These are phyloP conservation scores for Ampelocalamus luodianensis DNA, from an alignment of 176 grass and related monocot species.

Conservation along the genomic window DNA sequence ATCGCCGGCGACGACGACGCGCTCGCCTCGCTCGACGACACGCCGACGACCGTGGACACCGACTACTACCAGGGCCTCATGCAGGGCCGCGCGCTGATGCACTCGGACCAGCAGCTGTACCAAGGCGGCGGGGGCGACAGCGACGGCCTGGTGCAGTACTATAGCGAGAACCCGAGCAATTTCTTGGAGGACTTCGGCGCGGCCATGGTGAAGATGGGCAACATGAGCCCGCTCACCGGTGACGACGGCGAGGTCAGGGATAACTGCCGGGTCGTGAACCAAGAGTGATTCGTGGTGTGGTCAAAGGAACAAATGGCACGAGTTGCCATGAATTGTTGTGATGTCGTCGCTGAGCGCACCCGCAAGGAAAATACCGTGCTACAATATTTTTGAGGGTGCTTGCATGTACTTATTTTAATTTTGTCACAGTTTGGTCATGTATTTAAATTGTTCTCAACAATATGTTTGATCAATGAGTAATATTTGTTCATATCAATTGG, in stretches of 20 bases:
- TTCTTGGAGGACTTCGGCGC: slow-evolving; percentile 64
- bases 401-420: slow-evolving; percentile 11
- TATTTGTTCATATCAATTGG: neutral
- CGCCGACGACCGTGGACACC: slow-evolving; percentile 59
- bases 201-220: slow-evolving; percentile 73
- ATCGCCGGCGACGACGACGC: slow-evolving; percentile 55
- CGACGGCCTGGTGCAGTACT: slow-evolving; percentile 59
- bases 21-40: slow-evolving; percentile 62
- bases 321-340: neutral
- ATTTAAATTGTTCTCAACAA: neutral
- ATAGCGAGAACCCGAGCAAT: slow-evolving; percentile 47
- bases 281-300: slow-evolving; percentile 6
- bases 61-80: slow-evolving; percentile 70
- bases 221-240: slow-evolving; percentile 54
- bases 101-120: slow-evolving; percentile 75
- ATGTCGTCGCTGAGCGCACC: neutral
- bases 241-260: slow-evolving; percentile 69
- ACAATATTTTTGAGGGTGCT: neutral
- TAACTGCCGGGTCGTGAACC: slow-evolving; percentile 72
- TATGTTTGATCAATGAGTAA: neutral
- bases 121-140: slow-evolving; percentile 49
- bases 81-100: slow-evolving; percentile 63
- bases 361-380: neutral
- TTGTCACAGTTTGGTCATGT: neutral
- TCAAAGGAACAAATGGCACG: neutral